Evolutionary conservation across 2,329 filamentous ascomycete species (phyloP), one percentile per base, ranked within the genome.

Genomic region (Aspergillus transmontanensis): DNA sequence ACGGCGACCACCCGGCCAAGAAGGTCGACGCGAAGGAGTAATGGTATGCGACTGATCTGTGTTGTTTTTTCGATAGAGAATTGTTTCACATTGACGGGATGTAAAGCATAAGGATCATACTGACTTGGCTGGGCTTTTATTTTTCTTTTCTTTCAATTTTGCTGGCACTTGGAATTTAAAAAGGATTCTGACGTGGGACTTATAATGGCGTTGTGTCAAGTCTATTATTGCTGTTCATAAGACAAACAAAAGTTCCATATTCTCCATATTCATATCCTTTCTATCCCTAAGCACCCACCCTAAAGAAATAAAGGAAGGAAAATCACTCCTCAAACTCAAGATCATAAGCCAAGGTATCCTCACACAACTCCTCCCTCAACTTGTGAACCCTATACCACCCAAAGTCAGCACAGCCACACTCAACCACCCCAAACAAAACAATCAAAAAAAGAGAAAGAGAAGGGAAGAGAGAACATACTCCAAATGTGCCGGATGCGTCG

Each of bases 1-100:
- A 73, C 36, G 76, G 73, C 19, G 77, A 79, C 41, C 77, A 75
- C 62, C 77, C 80, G 23, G 70, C 78, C 28, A 84, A 85, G 76
- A 85, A 84, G 72, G 76, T 81, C 45, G 82, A 84, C 69, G 68
- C 73, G 58, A 82, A 81, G 73, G 76, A 79, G 67, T 79, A 74
- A 73, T 23, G 48, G 58, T 59, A 64, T 66, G 46, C 54, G 60
- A 41, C 62, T 41, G 19, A 41, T n/a, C 39, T n/a, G 63, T 68
- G 60, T 61, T 69, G 56, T 61, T 60, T 68, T 55, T 66, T 71
- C 64, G 50, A 58, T 54, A 54, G 26, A 51, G 36, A 45, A n/a
- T 30, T n/a, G 28, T 46, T 56, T 56, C 34, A 56, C 53, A 56
- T 56, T 56, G 39, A 9, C 6, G 36, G 55, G 55, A 57, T 57